Base-by-base conservation (phyloP, 768 basidiomycete genomes). In the Lenzites betulinus region DNA sequence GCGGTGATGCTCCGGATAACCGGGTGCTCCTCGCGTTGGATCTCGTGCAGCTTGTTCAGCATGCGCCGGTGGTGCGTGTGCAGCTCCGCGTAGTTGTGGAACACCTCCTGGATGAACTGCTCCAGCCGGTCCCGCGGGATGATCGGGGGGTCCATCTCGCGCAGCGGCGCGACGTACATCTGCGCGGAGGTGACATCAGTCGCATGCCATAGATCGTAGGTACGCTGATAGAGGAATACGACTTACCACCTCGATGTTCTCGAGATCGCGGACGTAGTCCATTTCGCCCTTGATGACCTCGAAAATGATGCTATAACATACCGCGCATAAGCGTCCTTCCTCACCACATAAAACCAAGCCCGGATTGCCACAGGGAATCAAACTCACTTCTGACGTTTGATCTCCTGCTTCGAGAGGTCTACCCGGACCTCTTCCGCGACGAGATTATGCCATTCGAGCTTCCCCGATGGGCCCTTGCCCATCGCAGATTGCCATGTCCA, bases 261-360 rank as follows among this genome's bases (percentile, higher is more conserved):
- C 91, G 59, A 97, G 74, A 78, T 97, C 94, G 66, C 88, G 91
- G 26, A 96, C 94, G 69, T 95, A 97, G 26, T 87, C 85, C 93
- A 96, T 96, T 73, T 97, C 94, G 64, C 92, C 91, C 73, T 96
- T 92, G 73, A 97, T 96, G 62, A 96, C 73, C 77, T 97, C 94
- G 68, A 95, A 97, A 51, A 96, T 94, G 67, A 94, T 87, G 44
- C 93, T 94, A 28, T 15, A 16, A 50, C 30, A 33, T 11, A 11
- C 30, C 30, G 30, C 30, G 30, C 30, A 33, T 33, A 11, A 33
- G 30, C 30, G 11, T 11, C 30, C 6, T 5, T 33, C 30, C 30
- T 33, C 30, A 33, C 6, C n/a, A n/a, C n/a, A n/a, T n/a, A n/a
- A n/a, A n/a, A n/a, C n/a, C n/a, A n/a, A n/a, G n/a, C n/a, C 30